Evolutionary conservation across 2,329 filamentous ascomycete genomes (phyloP), one percentile per base, ranked within the genome.

Genomic region (Phialophora tarda): DNA sequence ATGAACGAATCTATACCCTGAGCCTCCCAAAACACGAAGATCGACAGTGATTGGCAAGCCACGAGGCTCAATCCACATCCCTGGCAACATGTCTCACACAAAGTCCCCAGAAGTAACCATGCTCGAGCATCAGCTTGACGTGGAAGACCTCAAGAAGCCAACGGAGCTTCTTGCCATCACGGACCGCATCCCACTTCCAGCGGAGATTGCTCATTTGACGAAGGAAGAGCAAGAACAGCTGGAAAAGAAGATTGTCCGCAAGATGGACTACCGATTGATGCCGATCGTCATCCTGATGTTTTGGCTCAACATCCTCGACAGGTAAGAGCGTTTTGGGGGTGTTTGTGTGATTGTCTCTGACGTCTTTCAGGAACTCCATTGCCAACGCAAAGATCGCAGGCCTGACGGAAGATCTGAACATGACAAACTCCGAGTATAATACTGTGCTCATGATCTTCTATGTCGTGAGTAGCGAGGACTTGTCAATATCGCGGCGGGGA

Each of bases 191-290:
- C 30, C 30, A 6, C 30, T 32, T 11, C 30, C 30, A 32, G 30
- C 2, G 10, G 10, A 32, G 30, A 32, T 32, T 11, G 30, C 30
- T 11, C 30, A 32, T 32, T 32, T 54, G 51, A 21, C 51, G 6
- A 30, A 30, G 26, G 84, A 82, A 44, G 83, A 86, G 65, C 84
- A 87, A 14, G 74, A 75, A 0, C 74, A 75, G 14, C 78, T 86
- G 0, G 88, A 91, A 74, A 81, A 78, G 65, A 82, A 80, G 38
- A 78, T 93, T 72, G 84, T 86, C 76, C 84, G 87, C 71, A 92
- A 91, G 79, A 87, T 92, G 62, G 90, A 93, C 74, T 72, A 83
- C 21, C 83, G 89, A 59, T 65, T 92, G 51, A 28, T 54, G 24
- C n/a, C 51, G n/a, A n/a, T 30, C n/a, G 51, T 76, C 80, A 91